Percentiles rank a stretch among this genome's conserved stretches.
Conservation (phyloP, 2,329 filamentous ascomycete genomes). For the Rachicladosporium sp. region DNA sequence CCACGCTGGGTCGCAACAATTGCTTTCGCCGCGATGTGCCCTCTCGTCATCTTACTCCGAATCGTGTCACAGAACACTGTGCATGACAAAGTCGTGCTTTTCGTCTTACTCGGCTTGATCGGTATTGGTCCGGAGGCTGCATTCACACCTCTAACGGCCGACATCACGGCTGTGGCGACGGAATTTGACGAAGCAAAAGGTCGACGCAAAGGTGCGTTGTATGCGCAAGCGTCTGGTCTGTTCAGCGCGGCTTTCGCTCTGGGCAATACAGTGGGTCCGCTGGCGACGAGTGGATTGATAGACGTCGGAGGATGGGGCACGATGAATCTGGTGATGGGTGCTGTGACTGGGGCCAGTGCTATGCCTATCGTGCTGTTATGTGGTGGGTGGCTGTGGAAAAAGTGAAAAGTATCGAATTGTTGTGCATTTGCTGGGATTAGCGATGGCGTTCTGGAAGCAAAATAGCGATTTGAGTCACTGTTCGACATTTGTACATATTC, state of each 20-base stretch:
- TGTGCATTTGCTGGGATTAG: too few species aligned
- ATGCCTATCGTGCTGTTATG: neutral
- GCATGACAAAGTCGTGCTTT: constrained; percentile 9
- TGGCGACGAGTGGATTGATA: constrained; percentile 11
- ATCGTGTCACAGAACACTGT: constrained; percentile 7
- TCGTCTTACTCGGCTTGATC: constrained; percentile 9
- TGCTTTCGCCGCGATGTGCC: constrained; percentile 5
- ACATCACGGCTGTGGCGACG: constrained; percentile 11
- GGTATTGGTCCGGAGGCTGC: constrained; percentile 11
- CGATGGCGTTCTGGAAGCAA: too few species aligned
- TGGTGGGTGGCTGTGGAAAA: neutral
- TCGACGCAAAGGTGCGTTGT: constrained; percentile 5
- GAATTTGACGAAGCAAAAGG: neutral
- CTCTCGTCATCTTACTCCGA: constrained; percentile 7
- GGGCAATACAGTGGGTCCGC: constrained; percentile 12
- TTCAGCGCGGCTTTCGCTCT: constrained; percentile 15
- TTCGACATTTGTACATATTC: too few species aligned
- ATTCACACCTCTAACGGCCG: constrained; percentile 13
- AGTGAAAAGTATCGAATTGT: too few species aligned
- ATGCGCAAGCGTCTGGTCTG: constrained; percentile 13
- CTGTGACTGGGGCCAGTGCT: neutral
- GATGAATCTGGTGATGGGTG: neutral
- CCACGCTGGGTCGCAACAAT: constrained; percentile 11
- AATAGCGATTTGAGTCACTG: too few species aligned
- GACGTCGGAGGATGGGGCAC: constrained; percentile 11